These are phyloP conservation scores for Kuraishia cidri DNA, from an alignment of 805 yeast genomes.

Conservation along the genomic window DNA sequence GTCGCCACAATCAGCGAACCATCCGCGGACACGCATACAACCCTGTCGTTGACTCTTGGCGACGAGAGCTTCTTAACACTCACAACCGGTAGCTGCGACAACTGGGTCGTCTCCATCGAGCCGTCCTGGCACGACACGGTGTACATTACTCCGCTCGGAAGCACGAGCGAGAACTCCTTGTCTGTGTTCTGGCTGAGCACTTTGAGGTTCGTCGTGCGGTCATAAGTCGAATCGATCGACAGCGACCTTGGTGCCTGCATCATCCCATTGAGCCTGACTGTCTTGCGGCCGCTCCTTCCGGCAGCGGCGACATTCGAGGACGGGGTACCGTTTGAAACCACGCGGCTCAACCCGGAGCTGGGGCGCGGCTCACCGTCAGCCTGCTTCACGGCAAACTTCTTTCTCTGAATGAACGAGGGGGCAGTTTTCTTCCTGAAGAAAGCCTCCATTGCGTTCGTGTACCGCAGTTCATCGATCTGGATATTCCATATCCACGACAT, in stretches of 20 bases:
- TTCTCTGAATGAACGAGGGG: slow-evolving; percentile 31
- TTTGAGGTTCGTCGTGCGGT: slow-evolving; percentile 15
- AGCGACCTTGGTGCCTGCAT: slow-evolving; percentile 9
- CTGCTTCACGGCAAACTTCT: slow-evolving; percentile 4
- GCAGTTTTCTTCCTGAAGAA: slow-evolving; percentile 52
- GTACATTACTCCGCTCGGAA: slow-evolving; percentile 39
- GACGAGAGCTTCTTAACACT: slow-evolving; percentile 52
- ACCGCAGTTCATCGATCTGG: slow-evolving; percentile 26
- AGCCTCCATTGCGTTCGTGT: slow-evolving; percentile 36
- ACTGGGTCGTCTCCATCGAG: slow-evolving; percentile 19
- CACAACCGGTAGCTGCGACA: slow-evolving; percentile 26
- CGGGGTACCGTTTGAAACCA: not conserved
- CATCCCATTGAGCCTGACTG: slow-evolving; percentile 13
- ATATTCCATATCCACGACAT: slow-evolving; percentile 53
- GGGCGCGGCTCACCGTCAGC: not conserved
- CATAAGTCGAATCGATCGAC: slow-evolving; percentile 22
- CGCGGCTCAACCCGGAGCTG: not conserved
- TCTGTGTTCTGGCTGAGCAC: slow-evolving; percentile 17
- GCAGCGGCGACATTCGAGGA: no score
- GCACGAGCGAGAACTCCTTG: slow-evolving; percentile 42
- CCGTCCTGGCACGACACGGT: slow-evolving; percentile 44
- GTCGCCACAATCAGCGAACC: slow-evolving; percentile 54
- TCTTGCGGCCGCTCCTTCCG: slow-evolving; percentile 20
- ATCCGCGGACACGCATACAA: slow-evolving; percentile 42
- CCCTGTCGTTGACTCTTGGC: slow-evolving; percentile 67